A percentile compares a stretch with the other conserved stretches of the same genome.
Evolutionary conservation across 306 rosid genomes (phyloP).

Genomic region (Acacia acuminata): DNA sequence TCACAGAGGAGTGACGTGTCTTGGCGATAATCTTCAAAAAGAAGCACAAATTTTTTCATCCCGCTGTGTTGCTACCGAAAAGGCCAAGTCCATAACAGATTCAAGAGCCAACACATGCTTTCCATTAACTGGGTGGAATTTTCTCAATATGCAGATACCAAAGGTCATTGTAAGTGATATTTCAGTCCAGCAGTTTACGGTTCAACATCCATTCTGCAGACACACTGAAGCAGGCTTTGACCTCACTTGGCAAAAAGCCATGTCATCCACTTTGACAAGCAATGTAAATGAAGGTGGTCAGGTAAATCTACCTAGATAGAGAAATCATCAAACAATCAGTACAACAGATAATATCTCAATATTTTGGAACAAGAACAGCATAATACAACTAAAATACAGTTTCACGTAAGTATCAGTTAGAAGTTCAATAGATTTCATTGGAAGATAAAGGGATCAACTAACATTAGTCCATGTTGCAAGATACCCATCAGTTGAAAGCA

Average conservation of each 20-base stretch:
- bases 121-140: neutral
- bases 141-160: neutral
- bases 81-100: neutral
- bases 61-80: neutral
- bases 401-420: neutral
- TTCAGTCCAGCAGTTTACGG: constrained; percentile 16
- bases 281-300: constrained; percentile 66
- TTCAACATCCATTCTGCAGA: neutral
- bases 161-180: neutral
- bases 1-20: neutral
- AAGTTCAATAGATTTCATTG: constrained; percentile 28
- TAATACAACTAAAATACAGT: neutral
- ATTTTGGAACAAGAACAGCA: neutral
- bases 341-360: neutral
- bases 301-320: constrained; percentile 84
- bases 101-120: constrained; percentile 5
- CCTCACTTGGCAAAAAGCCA: constrained; percentile 54
- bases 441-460: constrained; percentile 42
- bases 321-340: constrained; percentile 25
- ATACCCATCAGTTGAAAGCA: constrained; percentile 71
- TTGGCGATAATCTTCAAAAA: constrained; percentile 27
- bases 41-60: neutral
- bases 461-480: constrained; percentile 68
- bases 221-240: constrained; percentile 6
- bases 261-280: constrained; percentile 75